Evolutionary conservation across 1,284 basidiomycete genomes (phyloP).

Genomic region (Ustilago xerochloae): DNA sequence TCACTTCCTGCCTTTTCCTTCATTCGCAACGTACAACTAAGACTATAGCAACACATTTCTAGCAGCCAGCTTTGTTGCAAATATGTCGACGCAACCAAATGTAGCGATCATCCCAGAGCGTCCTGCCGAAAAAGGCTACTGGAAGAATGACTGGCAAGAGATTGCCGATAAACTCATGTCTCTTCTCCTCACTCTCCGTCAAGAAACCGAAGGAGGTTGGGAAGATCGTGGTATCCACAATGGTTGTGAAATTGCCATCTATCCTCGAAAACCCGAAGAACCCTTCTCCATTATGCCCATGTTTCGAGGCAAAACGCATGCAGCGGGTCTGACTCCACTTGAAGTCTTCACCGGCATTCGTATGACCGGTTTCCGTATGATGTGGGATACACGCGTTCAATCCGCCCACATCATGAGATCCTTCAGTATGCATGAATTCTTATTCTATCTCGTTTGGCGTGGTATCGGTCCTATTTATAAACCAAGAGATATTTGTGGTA

Average conservation of each 20-base stretch:
- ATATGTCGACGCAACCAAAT: constrained; percentile 28
- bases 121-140: constrained; percentile 42
- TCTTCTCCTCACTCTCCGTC: constrained; percentile 32
- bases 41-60: no score
- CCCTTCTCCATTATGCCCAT: constrained; percentile 42
- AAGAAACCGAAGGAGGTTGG: constrained; percentile 44
- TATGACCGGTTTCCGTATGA: constrained; percentile 47
- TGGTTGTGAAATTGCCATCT: constrained; percentile 27
- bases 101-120: constrained; percentile 45
- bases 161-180: constrained; percentile 33
- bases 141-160: constrained; percentile 36
- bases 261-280: constrained; percentile 31
- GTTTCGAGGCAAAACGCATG: constrained; percentile 43
- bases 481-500: constrained; percentile 48
- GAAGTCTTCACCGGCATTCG: constrained; percentile 54
- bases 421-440: constrained; percentile 49
- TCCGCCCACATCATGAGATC: constrained; percentile 48
- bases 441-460: constrained; percentile 54
- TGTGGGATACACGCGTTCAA: constrained; percentile 56
- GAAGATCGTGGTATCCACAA: constrained; percentile 26
- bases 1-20: no score
- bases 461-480: constrained; percentile 57
- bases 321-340: constrained; percentile 36
- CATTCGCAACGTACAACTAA: no score
- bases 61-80: background rate